Base-by-base conservation (phyloP, 176 grass and related monocot genomes). In the Stipa capillata region DNA sequence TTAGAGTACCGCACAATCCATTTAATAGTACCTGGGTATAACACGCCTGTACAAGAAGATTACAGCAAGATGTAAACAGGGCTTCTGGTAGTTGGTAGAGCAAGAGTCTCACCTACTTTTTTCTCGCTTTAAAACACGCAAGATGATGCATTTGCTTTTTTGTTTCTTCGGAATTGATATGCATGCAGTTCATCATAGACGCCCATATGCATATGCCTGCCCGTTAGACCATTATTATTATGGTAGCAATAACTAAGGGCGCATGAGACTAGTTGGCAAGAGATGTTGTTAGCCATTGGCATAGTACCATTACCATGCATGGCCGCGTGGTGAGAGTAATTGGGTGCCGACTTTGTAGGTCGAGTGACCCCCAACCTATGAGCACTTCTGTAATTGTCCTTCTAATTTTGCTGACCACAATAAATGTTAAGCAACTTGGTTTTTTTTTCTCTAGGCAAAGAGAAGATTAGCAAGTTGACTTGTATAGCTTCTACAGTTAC, bases 311-410 rank as follows among this genome's bases (percentile, higher is more conserved):
- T 68, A 79, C n/a, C n/a, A n/a, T 74, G 58, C 29, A 72, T n/a
- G 67, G 51, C 76, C 48, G 66, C 50, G 51, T 45, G 56, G 29
- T 48, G 48, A 68, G 41, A 82, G 42, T 88, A 60, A 88, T 75
- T 84, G 69, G 82, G 27, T 68, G 76, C 82, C 87, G 82, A 76
- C 82, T 84, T 61, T 64, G 27, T 89, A 69, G 87, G 87, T 89
- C 36, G 60, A 56, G 59, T 53, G 69, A 84, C 11, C 65, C 81
- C 68, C 75, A 74, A 34, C 81, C 58, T 74, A 83, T 63, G 25
- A 44, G 67, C 68, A 64, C 65, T 66, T 31, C 39, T 67, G 69
- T 81, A 73, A 67, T 72, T 74, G 82, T 27, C 86, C 60, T 67
- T 69, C 76, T 76, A 88, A 89, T 80, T 63, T 74, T 76, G 69